Conservation (phyloP, 2,329 filamentous ascomycete species). For the Diaporthe citriasiana region DNA sequence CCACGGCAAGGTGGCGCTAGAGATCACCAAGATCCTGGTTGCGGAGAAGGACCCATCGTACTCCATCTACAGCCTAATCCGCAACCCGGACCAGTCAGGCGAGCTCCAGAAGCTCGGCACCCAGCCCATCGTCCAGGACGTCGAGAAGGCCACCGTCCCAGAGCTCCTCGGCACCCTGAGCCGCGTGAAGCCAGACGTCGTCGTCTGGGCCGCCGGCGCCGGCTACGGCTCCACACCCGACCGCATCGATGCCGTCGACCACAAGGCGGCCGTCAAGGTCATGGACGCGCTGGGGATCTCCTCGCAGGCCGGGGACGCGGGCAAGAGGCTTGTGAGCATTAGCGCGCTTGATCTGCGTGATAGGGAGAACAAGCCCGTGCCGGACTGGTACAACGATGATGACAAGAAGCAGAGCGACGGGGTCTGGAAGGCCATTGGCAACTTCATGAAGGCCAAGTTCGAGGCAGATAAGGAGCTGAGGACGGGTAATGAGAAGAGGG, state of each 20-base stretch:
- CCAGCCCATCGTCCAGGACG: slow-evolving; percentile 58
- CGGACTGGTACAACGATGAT: slow-evolving; percentile 59
- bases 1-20: slow-evolving; percentile 39
- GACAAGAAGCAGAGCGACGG: slow-evolving; percentile 53
- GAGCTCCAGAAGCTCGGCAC: slow-evolving; percentile 57
- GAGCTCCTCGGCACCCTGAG: slow-evolving; percentile 55
- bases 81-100: slow-evolving; percentile 50
- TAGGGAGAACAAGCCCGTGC: slow-evolving; percentile 53
- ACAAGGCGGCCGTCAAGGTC: slow-evolving; percentile 59
- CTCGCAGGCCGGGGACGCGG: slow-evolving; percentile 49
- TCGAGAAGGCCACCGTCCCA: slow-evolving; percentile 55
- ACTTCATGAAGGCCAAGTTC: slow-evolving; percentile 59
- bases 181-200: slow-evolving; percentile 49
- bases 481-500: slow-evolving; percentile 53
- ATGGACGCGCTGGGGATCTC: slow-evolving; percentile 60
- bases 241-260: slow-evolving; percentile 60
- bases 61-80: slow-evolving; percentile 49
- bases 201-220: slow-evolving; percentile 53
- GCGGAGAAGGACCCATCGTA: slow-evolving; percentile 29
- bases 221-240: slow-evolving; percentile 52
- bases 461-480: slow-evolving; percentile 57
- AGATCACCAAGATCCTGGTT: slow-evolving; percentile 39
- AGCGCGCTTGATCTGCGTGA: slow-evolving; percentile 61
- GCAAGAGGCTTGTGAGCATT: slow-evolving; percentile 61
- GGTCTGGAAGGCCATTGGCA: slow-evolving; percentile 56